These are phyloP conservation scores for Trichoderma sp. DNA, from an alignment of 2,329 filamentous ascomycete genomes.

Conservation along the genomic window DNA sequence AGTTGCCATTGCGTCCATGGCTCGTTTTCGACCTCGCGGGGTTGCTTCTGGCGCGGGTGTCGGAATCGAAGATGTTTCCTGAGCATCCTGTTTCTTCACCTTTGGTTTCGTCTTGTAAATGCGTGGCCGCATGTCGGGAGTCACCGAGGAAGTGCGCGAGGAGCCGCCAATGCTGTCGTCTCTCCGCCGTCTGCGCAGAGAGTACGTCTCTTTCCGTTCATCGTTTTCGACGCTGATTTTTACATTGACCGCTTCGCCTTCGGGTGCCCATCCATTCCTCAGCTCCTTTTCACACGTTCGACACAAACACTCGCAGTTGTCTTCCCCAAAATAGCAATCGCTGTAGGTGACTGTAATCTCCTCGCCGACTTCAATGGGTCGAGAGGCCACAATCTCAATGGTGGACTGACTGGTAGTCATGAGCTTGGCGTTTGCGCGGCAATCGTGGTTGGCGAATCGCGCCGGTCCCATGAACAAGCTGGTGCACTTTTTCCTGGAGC, in stretches of 20 bases:
- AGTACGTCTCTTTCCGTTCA: constrained; percentile 47
- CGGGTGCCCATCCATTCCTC: constrained; percentile 78
- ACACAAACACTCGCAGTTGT: constrained; percentile 94
- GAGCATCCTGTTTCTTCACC: constrained; percentile 33
- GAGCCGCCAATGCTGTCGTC: constrained; percentile 49
- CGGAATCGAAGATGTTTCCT: constrained; percentile 33
- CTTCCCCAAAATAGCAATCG: constrained; percentile 90
- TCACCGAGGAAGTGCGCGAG: constrained; percentile 57
- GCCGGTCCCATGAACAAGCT: constrained; percentile 94
- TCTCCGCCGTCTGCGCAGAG: constrained; percentile 52
- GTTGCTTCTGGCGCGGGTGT: constrained; percentile 30
- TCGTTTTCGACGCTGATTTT: constrained; percentile 55
- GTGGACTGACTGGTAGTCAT: constrained; percentile 80
- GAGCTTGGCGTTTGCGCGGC: constrained; percentile 83
- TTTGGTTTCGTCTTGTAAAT: constrained; percentile 42
- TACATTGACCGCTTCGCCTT: constrained; percentile 45
- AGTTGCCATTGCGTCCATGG: constrained; percentile 46
- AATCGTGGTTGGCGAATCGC: constrained; percentile 96
- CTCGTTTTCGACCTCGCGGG: constrained; percentile 38
- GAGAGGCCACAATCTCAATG: constrained; percentile 84
- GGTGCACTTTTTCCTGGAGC: constrained; percentile 83
- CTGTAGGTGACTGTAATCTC: constrained; percentile 97
- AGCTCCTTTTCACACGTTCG: constrained; percentile 73
- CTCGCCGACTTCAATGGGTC: constrained; percentile 79
- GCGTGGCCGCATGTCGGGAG: constrained; percentile 53